A percentile compares a stretch with the other conserved stretches of the same genome.
phyloP scores from a whole-genome alignment of 306 rosid genomes.

The Aeschynomene evenia region DNA sequence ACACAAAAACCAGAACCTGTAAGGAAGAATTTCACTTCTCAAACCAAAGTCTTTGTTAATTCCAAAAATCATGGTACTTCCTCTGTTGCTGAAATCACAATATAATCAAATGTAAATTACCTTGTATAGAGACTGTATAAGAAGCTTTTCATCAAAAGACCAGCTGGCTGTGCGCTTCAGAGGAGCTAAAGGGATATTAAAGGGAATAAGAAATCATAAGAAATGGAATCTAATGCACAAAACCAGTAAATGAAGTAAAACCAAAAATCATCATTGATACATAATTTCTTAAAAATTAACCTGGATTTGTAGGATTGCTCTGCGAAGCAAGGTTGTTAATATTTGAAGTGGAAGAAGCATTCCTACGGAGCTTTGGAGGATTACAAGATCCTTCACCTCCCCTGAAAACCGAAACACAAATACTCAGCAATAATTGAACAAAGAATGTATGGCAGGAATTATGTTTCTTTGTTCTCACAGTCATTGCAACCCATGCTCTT shows the following conservation, averaged over 20 bases:
- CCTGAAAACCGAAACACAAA: conserved; percentile 41
- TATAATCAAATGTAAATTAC: conserved; percentile 36
- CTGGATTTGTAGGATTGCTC: conserved; percentile 50
- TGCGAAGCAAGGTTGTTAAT: conserved; percentile 60
- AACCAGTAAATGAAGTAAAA: conserved; percentile 13
- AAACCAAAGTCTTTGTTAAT: conserved; percentile 7
- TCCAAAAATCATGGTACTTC: neutral
- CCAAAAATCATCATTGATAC: neutral
- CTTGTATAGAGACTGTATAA: conserved; percentile 80
- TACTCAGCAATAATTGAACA: neutral
- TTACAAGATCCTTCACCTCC: conserved; percentile 47
- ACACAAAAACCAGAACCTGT: conserved; percentile 72
- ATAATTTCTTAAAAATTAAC: conserved; percentile 39
- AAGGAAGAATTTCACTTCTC: conserved; percentile 23
- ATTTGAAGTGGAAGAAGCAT: conserved; percentile 82
- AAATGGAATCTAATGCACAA: neutral
- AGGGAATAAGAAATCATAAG: neutral
- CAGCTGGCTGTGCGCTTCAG: conserved; percentile 78
- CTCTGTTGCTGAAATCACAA: neutral
- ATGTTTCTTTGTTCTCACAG: neutral
- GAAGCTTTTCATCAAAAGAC: conserved; percentile 89
- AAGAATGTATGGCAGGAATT: neutral
- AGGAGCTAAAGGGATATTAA: conserved; percentile 44
- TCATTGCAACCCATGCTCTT: conserved; percentile 1
- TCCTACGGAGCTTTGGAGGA: conserved; percentile 73